These are phyloP conservation scores for Sinapis alba DNA, from an alignment of 441 rosid species.

Conservation along the genomic window DNA sequence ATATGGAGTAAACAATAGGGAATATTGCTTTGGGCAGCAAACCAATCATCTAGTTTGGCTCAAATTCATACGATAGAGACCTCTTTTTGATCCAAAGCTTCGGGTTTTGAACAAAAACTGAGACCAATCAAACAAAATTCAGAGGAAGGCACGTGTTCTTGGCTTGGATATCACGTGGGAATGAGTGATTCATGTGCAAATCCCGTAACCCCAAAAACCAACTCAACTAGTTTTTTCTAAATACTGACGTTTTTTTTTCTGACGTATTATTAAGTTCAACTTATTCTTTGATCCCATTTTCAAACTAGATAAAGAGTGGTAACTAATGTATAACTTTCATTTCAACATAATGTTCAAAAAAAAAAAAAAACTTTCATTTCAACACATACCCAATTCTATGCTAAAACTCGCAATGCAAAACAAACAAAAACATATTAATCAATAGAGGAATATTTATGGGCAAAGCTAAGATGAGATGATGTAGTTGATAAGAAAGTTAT, in stretches of 20 bases:
- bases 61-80: conserved; percentile 41
- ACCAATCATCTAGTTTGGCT: conserved; percentile 39
- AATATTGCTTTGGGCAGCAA: conserved; percentile 33
- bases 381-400: not conserved
- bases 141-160: conserved; percentile 37
- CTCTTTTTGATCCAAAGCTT: conserved; percentile 41
- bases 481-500: not conserved
- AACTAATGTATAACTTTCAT: not conserved
- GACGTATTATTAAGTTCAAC: not conserved
- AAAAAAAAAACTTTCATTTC: too few species aligned
- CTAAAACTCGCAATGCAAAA: not conserved
- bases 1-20: conserved; percentile 20
- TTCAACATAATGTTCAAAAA: too few species aligned
- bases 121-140: conserved; percentile 33
- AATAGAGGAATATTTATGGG: not conserved
- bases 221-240: conserved; percentile 8
- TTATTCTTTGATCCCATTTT: not conserved
- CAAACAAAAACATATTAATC: not conserved
- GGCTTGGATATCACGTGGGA: conserved; percentile 37
- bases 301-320: not conserved
- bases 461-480: not conserved
- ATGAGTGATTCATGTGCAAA: conserved; percentile 41
- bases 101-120: conserved; percentile 30
- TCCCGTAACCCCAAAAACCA: conserved; percentile 32
- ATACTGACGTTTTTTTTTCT: too few species aligned